phyloP scores from a whole-genome alignment of 164 flowering plant species.

The Tetrastigma voinierianum region DNA sequence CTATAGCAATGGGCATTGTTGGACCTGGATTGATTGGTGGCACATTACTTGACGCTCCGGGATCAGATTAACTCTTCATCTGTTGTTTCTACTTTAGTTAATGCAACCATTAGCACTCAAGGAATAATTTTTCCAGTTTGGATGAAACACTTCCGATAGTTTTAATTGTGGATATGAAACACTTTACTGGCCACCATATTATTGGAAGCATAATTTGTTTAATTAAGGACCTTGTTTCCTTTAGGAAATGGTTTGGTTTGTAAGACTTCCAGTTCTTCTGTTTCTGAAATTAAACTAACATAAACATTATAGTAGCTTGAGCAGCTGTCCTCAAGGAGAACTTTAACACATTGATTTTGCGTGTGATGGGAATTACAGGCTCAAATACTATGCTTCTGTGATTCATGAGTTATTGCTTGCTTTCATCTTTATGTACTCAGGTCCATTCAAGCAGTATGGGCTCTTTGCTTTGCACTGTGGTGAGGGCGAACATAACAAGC shows the following conservation, averaged over 20 bases:
- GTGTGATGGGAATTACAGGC: constrained; percentile 94
- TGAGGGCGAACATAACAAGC: neutral
- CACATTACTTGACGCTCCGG: constrained; percentile 82
- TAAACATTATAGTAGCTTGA: constrained; percentile 36
- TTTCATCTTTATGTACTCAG: too few species aligned
- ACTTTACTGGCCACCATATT: too few species aligned
- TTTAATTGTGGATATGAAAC: too few species aligned
- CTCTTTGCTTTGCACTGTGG: neutral
- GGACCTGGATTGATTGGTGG: constrained; percentile 97
- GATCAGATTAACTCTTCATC: constrained; percentile 68
- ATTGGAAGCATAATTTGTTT: too few species aligned
- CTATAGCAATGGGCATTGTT: constrained; percentile 90
- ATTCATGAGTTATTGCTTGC: constrained; percentile 52
- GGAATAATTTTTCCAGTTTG: too few species aligned
- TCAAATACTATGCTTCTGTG: constrained; percentile 76
- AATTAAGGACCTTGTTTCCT: too few species aligned
- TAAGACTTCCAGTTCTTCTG: neutral
- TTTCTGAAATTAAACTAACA: neutral
- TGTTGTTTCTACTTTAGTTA: neutral
- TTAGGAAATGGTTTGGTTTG: too few species aligned
- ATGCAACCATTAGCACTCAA: neutral
- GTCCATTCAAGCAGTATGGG: too few species aligned
- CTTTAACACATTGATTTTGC: constrained; percentile 87
- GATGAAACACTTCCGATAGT: too few species aligned
- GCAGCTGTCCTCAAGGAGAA: constrained; percentile 86